These are phyloP conservation scores for Colletotrichum gloeosporioides DNA, from an alignment of 2,329 filamentous ascomycete species.

Conservation along the genomic window DNA sequence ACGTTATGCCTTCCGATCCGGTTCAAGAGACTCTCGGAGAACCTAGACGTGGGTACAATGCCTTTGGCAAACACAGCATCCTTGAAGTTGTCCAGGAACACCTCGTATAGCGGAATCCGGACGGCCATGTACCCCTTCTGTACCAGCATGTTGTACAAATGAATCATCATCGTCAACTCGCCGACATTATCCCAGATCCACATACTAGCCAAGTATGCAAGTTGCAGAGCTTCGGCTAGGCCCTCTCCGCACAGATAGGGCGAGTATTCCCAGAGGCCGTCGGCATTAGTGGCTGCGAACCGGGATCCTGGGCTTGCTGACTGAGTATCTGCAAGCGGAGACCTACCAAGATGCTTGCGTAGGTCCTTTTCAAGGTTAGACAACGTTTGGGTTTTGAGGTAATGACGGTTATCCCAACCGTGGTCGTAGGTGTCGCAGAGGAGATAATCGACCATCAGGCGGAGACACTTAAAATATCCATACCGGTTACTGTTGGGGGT, in stretches of 20 bases:
- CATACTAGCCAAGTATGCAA: conserved; percentile 39
- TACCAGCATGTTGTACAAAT: conserved; percentile 54
- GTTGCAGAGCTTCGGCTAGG: conserved; percentile 47
- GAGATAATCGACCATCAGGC: background rate
- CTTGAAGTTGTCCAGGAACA: background rate
- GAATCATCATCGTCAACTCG: conserved; percentile 44
- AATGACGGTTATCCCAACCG: background rate
- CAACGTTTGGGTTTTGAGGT: background rate
- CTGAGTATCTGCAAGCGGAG: background rate
- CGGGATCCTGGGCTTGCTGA: conserved; percentile 40
- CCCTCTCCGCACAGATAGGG: conserved; percentile 53
- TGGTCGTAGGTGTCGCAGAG: background rate
- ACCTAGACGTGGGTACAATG: background rate
- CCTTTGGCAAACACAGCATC: background rate
- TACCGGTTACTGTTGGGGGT: background rate
- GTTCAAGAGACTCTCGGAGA: background rate
- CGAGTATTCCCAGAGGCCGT: conserved; percentile 54
- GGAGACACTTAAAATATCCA: background rate
- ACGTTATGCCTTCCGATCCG: background rate
- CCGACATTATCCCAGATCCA: conserved; percentile 40
- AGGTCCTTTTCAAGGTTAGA: background rate
- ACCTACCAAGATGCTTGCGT: background rate
- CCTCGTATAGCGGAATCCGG: background rate
- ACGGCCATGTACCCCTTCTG: conserved; percentile 41
- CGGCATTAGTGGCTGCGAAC: conserved; percentile 43